Percentiles rank a stretch among this genome's conserved stretches.
Conservation (phyloP, 2,329 filamentous ascomycete species). For the Fonsecaea nubica region DNA sequence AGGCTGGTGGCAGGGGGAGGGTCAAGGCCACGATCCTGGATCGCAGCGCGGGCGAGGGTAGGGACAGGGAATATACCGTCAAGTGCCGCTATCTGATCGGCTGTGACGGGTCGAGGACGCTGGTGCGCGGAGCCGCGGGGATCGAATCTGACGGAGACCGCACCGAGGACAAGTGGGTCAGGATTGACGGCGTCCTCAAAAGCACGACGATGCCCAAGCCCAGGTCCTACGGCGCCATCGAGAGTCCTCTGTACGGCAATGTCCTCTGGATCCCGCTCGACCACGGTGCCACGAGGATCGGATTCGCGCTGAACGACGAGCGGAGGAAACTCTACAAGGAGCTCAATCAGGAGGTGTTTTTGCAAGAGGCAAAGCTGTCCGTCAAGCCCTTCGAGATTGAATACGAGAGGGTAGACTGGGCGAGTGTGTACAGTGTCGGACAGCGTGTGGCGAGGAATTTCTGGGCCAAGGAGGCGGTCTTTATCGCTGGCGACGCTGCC, state of each 20-base stretch:
- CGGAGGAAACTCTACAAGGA: conserved; percentile 46
- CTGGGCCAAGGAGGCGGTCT: conserved; percentile 35
- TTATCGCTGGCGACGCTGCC: conserved; percentile 37
- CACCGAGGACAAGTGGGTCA: conserved; percentile 61
- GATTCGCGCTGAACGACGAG: conserved; percentile 58
- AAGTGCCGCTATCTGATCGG: conserved; percentile 59
- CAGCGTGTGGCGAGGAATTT: conserved; percentile 47
- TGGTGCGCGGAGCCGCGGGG: conserved; percentile 54
- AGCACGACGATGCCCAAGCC: conserved; percentile 57
- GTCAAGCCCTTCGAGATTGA: conserved; percentile 50
- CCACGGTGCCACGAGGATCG: conserved; percentile 61
- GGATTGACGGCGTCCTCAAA: conserved; percentile 59
- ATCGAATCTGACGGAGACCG: conserved; percentile 60
- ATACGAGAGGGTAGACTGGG: conserved; percentile 53
- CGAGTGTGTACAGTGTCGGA: conserved; percentile 53
- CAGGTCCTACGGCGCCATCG: conserved; percentile 58
- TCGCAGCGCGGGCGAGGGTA: conserved; percentile 38
- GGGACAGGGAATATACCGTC: conserved; percentile 40
- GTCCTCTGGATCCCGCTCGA: conserved; percentile 63
- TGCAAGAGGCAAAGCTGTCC: conserved; percentile 49
- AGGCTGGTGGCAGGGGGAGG: conserved; percentile 35
- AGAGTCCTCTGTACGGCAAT: conserved; percentile 61
- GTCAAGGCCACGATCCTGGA: conserved; percentile 43
- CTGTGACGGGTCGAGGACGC: conserved; percentile 59
- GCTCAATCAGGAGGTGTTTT: conserved; percentile 47